Conservation (phyloP, 805 yeast species). For the Spathaspora arborariae region DNA sequence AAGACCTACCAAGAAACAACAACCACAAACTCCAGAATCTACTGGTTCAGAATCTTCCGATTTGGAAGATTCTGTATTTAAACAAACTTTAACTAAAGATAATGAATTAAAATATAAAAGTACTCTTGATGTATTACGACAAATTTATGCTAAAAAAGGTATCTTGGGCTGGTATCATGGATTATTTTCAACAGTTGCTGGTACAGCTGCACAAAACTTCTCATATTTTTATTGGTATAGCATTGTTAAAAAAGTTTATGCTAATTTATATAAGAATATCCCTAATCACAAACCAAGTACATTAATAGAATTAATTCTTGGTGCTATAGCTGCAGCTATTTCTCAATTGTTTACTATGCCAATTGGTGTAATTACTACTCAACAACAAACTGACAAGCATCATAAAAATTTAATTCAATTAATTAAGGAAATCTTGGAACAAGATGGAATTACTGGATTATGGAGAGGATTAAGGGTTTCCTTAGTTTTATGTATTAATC, state of each 20-base stretch:
- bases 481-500: slow-evolving; percentile 72
- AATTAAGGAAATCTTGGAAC: slow-evolving; percentile 47
- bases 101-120: slow-evolving; percentile 44
- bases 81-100: slow-evolving; percentile 3
- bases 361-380: slow-evolving; percentile 67
- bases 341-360: slow-evolving; percentile 81
- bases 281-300: slow-evolving; percentile 47
- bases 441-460: slow-evolving; percentile 67
- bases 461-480: slow-evolving; percentile 86
- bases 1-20: slow-evolving; percentile 5
- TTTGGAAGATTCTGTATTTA: slow-evolving; percentile 18
- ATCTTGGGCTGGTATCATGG: slow-evolving; percentile 71
- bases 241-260: slow-evolving; percentile 56
- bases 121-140: slow-evolving; percentile 57
- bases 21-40: slow-evolving; percentile 7
- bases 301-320: slow-evolving; percentile 64
- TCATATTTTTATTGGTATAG: slow-evolving; percentile 89
- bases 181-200: slow-evolving; percentile 58
- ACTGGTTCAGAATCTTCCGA: slow-evolving; percentile 9
- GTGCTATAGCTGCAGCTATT: slow-evolving; percentile 78
- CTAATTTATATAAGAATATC: slow-evolving; percentile 30
- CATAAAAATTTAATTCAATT: slow-evolving; percentile 30
- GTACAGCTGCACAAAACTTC: slow-evolving; percentile 74
- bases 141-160: slow-evolving; percentile 60
- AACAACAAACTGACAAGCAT: slow-evolving; percentile 50